Percentiles rank a stretch among this genome's conserved stretches.
Conservation (phyloP, 164 flowering plant genomes). For the Macadamia integrifolia region DNA sequence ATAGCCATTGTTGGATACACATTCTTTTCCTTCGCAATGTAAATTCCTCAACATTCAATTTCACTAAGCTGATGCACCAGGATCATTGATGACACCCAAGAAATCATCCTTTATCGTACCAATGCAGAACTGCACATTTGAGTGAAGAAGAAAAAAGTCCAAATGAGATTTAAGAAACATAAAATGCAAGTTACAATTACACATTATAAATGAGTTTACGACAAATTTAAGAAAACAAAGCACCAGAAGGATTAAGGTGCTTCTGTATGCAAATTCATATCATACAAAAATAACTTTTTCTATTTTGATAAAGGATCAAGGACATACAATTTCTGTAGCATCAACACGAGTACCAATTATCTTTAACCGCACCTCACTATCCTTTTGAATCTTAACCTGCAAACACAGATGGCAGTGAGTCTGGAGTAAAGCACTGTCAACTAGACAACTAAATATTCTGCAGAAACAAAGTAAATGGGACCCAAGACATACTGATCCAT, state of each 20-base stretch:
- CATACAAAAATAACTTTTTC: too few relatives aligned
- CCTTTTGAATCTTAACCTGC: constrained; percentile 94
- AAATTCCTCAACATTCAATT: background rate
- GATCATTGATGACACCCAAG: constrained; percentile 84
- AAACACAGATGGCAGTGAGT: constrained; percentile 7
- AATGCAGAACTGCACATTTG: constrained; percentile 64
- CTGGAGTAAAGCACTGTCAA: constrained; percentile 1
- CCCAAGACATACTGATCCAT: constrained; percentile 65
- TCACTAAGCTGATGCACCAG: constrained; percentile 35
- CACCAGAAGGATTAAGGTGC: too few relatives aligned
- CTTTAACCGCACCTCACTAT: constrained; percentile 88
- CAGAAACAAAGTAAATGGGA: background rate
- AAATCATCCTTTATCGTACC: constrained; percentile 87
- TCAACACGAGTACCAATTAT: constrained; percentile 93
- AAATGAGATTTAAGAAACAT: background rate
- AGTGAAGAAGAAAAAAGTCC: background rate
- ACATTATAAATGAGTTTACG: too few relatives aligned
- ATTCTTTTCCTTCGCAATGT: background rate
- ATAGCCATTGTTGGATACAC: background rate
- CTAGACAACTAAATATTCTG: background rate
- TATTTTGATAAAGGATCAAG: background rate
- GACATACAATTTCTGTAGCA: constrained; percentile 91
- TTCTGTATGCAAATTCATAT: too few relatives aligned
- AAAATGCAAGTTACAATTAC: background rate
- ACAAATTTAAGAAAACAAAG: too few relatives aligned